phyloP scores from a whole-genome alignment of 2,329 filamentous ascomycete genomes.

The Fusarium goolgardi region DNA sequence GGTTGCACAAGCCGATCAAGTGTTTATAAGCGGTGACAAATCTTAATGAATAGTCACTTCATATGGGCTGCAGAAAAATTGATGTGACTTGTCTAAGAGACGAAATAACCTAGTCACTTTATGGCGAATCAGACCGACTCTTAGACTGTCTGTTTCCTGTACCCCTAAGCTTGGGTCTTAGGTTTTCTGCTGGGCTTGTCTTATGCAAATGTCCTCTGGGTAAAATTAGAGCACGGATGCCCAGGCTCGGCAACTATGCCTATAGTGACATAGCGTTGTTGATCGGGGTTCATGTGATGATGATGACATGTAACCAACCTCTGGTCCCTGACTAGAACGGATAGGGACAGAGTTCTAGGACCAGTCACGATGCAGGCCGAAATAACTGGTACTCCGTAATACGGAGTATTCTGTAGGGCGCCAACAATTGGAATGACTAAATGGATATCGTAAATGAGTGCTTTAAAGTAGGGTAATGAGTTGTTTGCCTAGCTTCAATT shows the following conservation, averaged over 20 bases:
- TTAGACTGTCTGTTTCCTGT: not conserved
- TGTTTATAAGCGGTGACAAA: conserved; percentile 6
- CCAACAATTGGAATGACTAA: not conserved
- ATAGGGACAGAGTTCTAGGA: conserved; percentile 19
- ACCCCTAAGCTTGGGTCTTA: not conserved
- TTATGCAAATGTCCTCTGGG: not conserved
- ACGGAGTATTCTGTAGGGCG: not conserved
- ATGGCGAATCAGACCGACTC: not conserved
- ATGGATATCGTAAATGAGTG: conserved; percentile 12
- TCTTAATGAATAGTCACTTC: not conserved
- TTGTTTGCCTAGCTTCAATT: conserved; percentile 9
- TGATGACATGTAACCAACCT: conserved; percentile 23
- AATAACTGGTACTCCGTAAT: not conserved
- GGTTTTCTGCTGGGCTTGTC: not conserved
- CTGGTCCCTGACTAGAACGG: conserved; percentile 35
- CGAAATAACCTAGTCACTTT: not conserved
- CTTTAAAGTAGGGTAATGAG: conserved; percentile 2
- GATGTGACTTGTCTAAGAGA: not conserved
- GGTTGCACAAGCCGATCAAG: conserved; percentile 11
- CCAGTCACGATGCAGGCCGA: conserved; percentile 18
- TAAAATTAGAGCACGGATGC: conserved; percentile 26
- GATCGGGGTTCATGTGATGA: conserved; percentile 33
- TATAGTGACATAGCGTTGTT: conserved; percentile 14
- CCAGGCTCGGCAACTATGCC: conserved; percentile 29
- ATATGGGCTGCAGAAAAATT: not conserved